Evolutionary conservation across 345 rosid genomes (phyloP), one percentile per base, ranked within the genome.

Genomic region (Erodium maritimum): DNA sequence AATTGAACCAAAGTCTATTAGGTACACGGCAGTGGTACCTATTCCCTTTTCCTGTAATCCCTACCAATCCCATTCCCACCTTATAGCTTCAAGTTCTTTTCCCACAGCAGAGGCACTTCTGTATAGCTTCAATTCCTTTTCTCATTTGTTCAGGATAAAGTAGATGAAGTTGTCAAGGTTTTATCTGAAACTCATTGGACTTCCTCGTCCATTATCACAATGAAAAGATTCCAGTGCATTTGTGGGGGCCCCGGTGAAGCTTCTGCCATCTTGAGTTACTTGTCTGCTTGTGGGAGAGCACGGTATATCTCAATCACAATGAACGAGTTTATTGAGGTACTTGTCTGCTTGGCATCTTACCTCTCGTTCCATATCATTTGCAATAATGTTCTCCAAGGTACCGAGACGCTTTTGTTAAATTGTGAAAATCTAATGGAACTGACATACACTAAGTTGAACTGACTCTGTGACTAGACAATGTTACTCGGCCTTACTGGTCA

Each of bases 171-270:
- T 21, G 60, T 76, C 29, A 73, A 69, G 52, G 29, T 53, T 51
- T 75, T 85, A 57, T 75, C 79, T 4, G 82, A 79, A 71, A 75
- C 73, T 69, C 78, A 77, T 50, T 85, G 88, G 86, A 75, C 81
- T 23, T 73, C 88, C 48, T 68, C 82, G 0, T 82, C 95, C 61
- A 60, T 91, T 62, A 73, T 86, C 23, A 88, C 90, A 6, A 67
- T 80, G 79, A 79, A 70, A 34, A 82, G 79, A 73, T 77, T 86
- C 24, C 80, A 61, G 71, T 78, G 42, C 54, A 59, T 80, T 68
- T 91, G 91, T 73, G 84, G 84, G 61, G 86, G 86, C 21, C 62
- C 63, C 0, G 69, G 66, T 61, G 88, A 86, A 80, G 95, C 85
- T 51, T 69, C 80, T 61, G 81, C 75, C 21, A 73, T 88, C 18